Evolutionary conservation across 1,284 basidiomycete species (phyloP).

Genomic region (Naganishia cerealis): DNA sequence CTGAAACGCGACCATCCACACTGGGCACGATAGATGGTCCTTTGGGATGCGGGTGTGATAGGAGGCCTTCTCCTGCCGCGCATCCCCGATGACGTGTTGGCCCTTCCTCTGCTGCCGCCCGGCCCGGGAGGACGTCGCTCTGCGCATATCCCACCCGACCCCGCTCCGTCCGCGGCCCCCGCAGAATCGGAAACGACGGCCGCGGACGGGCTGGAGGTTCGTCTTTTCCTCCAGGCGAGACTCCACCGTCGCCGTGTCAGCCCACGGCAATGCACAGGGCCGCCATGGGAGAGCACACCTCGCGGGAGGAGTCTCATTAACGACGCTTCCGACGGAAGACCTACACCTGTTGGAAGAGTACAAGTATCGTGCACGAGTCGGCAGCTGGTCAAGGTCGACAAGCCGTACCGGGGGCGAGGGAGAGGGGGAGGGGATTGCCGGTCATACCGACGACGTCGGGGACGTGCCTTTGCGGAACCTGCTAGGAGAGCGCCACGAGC

Average conservation of each 20-base stretch:
- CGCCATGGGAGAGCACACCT: neutral
- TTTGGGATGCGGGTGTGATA: too few species aligned
- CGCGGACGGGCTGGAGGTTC: too few species aligned
- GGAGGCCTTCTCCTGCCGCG: too few species aligned
- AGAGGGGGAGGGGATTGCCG: neutral
- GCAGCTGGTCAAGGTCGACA: neutral
- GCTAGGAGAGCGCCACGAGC: neutral
- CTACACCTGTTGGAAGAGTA: conserved; percentile 15
- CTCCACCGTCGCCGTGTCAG: too few species aligned
- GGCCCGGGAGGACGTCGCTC: neutral
- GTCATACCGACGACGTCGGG: neutral
- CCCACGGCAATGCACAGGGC: too few species aligned
- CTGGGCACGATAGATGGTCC: too few species aligned
- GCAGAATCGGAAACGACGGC: too few species aligned
- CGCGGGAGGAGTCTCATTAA: neutral
- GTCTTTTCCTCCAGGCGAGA: too few species aligned
- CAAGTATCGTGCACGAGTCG: conserved; percentile 6
- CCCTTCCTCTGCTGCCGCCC: neutral
- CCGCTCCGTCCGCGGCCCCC: neutral
- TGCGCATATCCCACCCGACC: neutral
- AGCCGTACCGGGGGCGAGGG: conserved; percentile 1
- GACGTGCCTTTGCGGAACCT: neutral
- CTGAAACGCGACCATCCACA: too few species aligned
- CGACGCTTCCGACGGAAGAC: conserved; percentile 7
- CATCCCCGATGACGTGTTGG: neutral